These are phyloP conservation scores for Imleria badia DNA, from an alignment of 768 basidiomycete species.

Conservation along the genomic window DNA sequence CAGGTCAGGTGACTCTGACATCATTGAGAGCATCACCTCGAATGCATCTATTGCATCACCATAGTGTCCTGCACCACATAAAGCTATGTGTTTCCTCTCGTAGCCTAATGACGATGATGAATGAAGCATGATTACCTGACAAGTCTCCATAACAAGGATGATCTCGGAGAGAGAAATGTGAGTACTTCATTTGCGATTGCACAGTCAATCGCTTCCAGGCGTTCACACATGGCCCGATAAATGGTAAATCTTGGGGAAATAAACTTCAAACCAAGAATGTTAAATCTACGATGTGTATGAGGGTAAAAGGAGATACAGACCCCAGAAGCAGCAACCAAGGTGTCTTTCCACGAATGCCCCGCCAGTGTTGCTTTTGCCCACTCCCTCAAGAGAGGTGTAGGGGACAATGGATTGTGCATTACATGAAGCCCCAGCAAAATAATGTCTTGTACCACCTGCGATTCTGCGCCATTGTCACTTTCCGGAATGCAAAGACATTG, in stretches of 20 bases:
- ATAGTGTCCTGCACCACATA: neutral
- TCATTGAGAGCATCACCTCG: constrained; percentile 1
- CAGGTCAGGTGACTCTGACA: neutral
- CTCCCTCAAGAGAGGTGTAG: neutral
- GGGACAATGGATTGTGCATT: neutral
- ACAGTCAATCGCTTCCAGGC: neutral
- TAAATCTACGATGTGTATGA: neutral
- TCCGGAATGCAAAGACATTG: neutral
- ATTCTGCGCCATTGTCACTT: too few species aligned
- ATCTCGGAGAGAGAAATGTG: too few species aligned
- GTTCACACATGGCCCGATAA: neutral
- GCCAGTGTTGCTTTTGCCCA: neutral
- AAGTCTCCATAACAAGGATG: too few species aligned
- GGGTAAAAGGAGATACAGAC: neutral
- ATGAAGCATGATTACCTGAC: neutral
- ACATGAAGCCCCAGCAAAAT: neutral
- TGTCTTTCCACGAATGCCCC: neutral
- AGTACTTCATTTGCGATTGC: too few species aligned
- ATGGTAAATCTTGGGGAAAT: neutral
- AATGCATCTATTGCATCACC: neutral
- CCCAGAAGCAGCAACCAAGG: neutral
- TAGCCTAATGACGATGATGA: neutral
- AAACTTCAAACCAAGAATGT: neutral
- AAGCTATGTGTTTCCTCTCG: neutral
- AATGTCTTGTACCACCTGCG: too few species aligned